Evolutionary conservation across 192 early-diverging fungal genomes (phyloP).

Genomic region (Backusella australiensis): DNA sequence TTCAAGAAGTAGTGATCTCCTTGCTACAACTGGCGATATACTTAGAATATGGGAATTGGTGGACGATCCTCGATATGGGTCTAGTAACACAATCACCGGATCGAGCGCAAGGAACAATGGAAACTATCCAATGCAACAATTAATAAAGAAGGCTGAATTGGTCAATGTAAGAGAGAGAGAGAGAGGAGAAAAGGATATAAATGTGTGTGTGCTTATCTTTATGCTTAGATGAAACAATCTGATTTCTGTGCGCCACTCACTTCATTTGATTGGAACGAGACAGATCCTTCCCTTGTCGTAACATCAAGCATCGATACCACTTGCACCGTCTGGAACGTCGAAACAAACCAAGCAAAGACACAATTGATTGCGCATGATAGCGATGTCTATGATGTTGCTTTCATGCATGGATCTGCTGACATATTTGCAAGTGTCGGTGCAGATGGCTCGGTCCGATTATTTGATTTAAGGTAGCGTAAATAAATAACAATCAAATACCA

Average conservation of each 20-base stretch:
- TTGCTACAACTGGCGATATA: slow-evolving; percentile 88
- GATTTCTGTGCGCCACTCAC: slow-evolving; percentile 91
- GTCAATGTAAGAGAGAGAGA: slow-evolving; percentile 52
- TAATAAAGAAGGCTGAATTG: slow-evolving; percentile 50
- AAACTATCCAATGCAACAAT: slow-evolving; percentile 26
- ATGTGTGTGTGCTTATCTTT: background rate
- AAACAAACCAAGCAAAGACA: slow-evolving; percentile 95
- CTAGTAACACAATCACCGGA: slow-evolving; percentile 1
- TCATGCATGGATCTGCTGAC: slow-evolving; percentile 76
- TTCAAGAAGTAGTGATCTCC: slow-evolving; percentile 57
- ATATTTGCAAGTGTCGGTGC: slow-evolving; percentile 98
- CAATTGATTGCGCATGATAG: slow-evolving; percentile 99
- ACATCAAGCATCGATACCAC: slow-evolving; percentile 98
- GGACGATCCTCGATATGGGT: slow-evolving; percentile 47
- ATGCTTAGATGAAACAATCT: slow-evolving; percentile 48
- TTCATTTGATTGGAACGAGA: slow-evolving; percentile 96
- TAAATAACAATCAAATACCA: background rate
- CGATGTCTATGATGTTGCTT: slow-evolving; percentile 98
- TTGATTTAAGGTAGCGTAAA: slow-evolving; percentile 76
- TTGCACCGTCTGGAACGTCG: slow-evolving; percentile 99
- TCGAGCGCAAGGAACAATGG: slow-evolving; percentile 41
- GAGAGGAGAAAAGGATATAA: background rate
- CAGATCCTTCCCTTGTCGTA: slow-evolving; percentile 80
- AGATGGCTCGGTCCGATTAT: slow-evolving; percentile 96
- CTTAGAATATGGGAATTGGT: slow-evolving; percentile 86